Conservation (phyloP, 164 flowering plant genomes). For the grape (Vitis vinifera) region ASM3070453v1 NC_081814.1:3248501-3249000, state of each 20-base stretch:
- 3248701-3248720: neutral
- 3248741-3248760: too few species aligned
- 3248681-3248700: neutral
- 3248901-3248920: neutral
- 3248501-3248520: constrained; percentile 79
- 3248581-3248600: constrained; percentile 16
- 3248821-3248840: neutral
- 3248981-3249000: neutral
- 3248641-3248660: neutral
- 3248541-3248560: constrained; percentile 92
- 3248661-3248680: neutral
- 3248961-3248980: neutral
- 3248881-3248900: neutral
- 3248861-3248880: neutral
- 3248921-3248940: neutral
- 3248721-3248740: too few species aligned
- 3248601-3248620: neutral
- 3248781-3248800: neutral
- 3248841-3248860: too few species aligned
- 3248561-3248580: constrained; percentile 94
- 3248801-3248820: neutral
- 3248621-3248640: neutral
- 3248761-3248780: neutral
- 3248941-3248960: neutral
- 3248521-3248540: constrained; percentile 90